Percentiles rank a stretch among this genome's conserved stretches.
Conservation (phyloP, 2,329 filamentous ascomycete genomes). For the Botryotinia globosa region DNA sequence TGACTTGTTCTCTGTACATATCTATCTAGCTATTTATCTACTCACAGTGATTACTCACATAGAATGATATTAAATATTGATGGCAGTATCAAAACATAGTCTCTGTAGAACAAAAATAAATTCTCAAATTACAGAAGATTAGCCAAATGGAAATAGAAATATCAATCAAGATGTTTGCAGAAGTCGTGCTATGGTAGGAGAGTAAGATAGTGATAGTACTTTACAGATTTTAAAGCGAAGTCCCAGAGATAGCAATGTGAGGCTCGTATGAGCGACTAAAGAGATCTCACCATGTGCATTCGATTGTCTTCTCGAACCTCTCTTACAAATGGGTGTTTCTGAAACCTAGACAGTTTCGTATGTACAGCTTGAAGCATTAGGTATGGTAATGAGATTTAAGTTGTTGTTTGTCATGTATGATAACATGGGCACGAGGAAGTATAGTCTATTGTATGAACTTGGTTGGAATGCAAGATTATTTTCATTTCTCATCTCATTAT, state of each 20-base stretch:
- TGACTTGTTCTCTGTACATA: neutral
- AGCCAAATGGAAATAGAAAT: neutral
- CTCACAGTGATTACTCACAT: neutral
- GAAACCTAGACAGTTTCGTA: neutral
- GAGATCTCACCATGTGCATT: neutral
- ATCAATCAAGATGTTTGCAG: neutral
- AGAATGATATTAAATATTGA: neutral
- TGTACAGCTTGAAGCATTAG: neutral
- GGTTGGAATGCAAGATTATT: neutral
- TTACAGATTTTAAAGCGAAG: neutral
- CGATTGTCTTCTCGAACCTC: neutral
- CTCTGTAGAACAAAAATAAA: neutral
- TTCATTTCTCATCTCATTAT: neutral
- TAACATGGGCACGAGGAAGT: neutral
- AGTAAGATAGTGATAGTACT: neutral
- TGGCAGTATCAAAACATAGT: neutral
- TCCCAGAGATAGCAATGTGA: neutral
- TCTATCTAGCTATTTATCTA: too few species aligned
- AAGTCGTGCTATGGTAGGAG: neutral
- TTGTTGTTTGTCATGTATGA: neutral
- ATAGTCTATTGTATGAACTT: neutral
- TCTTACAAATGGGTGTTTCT: neutral
- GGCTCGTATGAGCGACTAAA: neutral
- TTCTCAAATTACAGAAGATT: neutral
- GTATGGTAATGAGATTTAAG: neutral